Percentiles rank a stretch among this genome's conserved stretches.
These are phyloP conservation scores for Saccharum officinarum DNA, from an alignment of 176 grass and related monocot species.

Conservation along the genomic window DNA sequence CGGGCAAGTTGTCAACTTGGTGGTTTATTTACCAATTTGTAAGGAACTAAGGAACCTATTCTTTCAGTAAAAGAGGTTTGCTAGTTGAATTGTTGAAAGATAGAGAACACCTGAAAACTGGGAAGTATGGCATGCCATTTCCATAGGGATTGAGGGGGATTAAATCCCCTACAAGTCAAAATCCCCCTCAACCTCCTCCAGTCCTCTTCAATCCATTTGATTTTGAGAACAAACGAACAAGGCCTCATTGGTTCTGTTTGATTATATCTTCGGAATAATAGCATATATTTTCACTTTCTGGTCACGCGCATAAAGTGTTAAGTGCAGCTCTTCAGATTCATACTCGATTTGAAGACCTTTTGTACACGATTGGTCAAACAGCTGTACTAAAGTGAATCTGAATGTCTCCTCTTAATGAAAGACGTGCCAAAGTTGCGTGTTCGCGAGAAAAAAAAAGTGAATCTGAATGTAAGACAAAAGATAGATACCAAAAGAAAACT, in stretches of 20 bases:
- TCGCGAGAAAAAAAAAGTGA: too few species aligned
- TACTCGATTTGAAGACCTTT: not conserved
- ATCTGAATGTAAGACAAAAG: slow-evolving; percentile 19
- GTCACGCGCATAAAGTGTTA: not conserved
- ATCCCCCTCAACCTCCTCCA: too few species aligned
- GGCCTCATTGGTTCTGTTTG: not conserved
- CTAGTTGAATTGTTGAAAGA: slow-evolving; percentile 13
- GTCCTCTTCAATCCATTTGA: too few species aligned
- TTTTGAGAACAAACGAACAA: too few species aligned
- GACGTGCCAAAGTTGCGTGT: too few species aligned
- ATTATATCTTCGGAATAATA: not conserved
- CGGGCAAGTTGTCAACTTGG: slow-evolving; percentile 9
- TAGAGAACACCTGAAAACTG: not conserved
- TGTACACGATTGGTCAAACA: not conserved
- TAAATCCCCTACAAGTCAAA: too few species aligned
- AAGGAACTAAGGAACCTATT: slow-evolving; percentile 17
- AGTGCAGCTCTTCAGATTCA: not conserved
- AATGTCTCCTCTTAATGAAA: too few species aligned
- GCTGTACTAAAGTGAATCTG: not conserved
- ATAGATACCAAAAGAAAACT: not conserved
- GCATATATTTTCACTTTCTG: not conserved
- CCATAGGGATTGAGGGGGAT: too few species aligned
- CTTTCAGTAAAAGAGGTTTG: not conserved
- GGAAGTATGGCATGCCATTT: not conserved
- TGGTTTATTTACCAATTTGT: not conserved